Evolutionary conservation across 768 basidiomycete species (phyloP).

Genomic region (Cyathus striatus): DNA sequence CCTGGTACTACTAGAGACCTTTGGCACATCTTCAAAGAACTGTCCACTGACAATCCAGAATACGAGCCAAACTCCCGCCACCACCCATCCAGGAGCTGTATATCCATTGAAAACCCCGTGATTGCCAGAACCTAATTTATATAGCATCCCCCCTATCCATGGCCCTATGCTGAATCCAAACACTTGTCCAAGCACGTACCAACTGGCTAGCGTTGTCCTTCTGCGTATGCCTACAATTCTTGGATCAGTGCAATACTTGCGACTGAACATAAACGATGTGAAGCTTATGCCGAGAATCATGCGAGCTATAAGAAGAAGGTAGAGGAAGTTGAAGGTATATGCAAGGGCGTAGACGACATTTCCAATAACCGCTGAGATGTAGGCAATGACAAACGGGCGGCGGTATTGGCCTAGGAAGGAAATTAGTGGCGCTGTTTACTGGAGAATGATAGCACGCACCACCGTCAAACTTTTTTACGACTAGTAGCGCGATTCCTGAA

Average conservation of each 20-base stretch:
- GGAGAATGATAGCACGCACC: conserved; percentile 25
- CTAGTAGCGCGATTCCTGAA: conserved; percentile 52
- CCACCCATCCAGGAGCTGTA: conserved; percentile 63
- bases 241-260: conserved; percentile 66
- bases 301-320: conserved; percentile 69
- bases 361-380: conserved; percentile 46
- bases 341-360: conserved; percentile 59
- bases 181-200: conserved; percentile 60
- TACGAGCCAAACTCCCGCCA: conserved; percentile 45
- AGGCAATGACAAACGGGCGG: conserved; percentile 49
- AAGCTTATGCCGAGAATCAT: conserved; percentile 58
- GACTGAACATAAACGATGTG: conserved; percentile 62
- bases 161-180: conserved; percentile 60
- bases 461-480: conserved; percentile 49
- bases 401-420: conserved; percentile 43
- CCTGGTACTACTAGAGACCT: too few species aligned
- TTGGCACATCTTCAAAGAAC: conserved; percentile 34
- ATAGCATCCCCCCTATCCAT: conserved; percentile 57
- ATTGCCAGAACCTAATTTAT: conserved; percentile 53
- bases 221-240: conserved; percentile 65
- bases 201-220: conserved; percentile 57
- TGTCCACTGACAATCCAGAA: conserved; percentile 38
- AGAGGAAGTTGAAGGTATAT: conserved; percentile 55
- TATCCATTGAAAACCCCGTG: conserved; percentile 62
- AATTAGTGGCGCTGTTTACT: neutral